Percentiles rank a stretch among this genome's conserved stretches.
Evolutionary conservation across 2,329 filamentous ascomycete species (phyloP).

Genomic region (Monilinia polystroma): DNA sequence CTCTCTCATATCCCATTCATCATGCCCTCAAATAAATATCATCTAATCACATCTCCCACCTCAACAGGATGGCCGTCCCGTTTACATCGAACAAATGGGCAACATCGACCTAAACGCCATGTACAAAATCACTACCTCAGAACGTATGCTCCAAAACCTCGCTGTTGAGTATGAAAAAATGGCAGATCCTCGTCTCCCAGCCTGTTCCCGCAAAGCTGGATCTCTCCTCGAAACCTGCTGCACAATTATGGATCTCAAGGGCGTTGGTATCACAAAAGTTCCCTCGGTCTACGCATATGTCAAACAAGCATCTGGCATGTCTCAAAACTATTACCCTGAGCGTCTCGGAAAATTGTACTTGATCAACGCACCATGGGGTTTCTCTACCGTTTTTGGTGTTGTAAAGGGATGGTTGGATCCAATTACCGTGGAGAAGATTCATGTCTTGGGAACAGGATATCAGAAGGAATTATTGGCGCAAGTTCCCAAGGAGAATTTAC

Average conservation of each 20-base stretch:
- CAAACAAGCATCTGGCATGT: constrained; percentile 79
- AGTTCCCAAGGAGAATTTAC: constrained; percentile 86
- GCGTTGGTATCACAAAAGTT: constrained; percentile 79
- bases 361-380: constrained; percentile 97
- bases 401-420: constrained; percentile 96
- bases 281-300: constrained; percentile 87
- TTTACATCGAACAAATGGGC: constrained; percentile 96
- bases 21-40: not conserved
- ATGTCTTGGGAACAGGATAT: constrained; percentile 80
- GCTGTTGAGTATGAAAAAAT: constrained; percentile 98
- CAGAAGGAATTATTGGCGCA: constrained; percentile 81
- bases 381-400: constrained; percentile 78
- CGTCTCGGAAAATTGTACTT: constrained; percentile 93
- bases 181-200: constrained; percentile 86
- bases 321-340: constrained; percentile 99
- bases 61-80: constrained; percentile 81
- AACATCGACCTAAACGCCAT: constrained; percentile 87
- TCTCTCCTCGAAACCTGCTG: constrained; percentile 95
- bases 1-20: not conserved
- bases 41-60: not conserved
- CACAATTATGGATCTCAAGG: constrained; percentile 97
- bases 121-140: constrained; percentile 87
- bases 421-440: constrained; percentile 94
- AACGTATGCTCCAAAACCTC: constrained; percentile 95
- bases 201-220: constrained; percentile 89